Evolutionary conservation across 495 filamentous ascomycete genomes (phyloP), one percentile per base, ranked within the genome.

Genomic region (Penicillium tannophilum): DNA sequence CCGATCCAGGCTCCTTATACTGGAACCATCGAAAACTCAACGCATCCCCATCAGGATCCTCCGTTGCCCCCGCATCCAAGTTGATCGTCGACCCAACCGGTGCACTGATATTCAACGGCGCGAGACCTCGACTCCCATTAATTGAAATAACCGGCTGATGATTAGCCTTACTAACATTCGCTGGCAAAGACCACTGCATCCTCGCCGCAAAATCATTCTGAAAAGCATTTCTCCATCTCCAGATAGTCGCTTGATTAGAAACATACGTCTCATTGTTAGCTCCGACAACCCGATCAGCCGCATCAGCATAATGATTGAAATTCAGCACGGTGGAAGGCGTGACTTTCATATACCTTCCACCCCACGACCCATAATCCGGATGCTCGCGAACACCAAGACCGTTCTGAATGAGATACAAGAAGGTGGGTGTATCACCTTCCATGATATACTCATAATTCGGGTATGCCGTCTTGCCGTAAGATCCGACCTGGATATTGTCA

Each of bases 161-260:
- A 49, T 77, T 79, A 7, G 68, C 71, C 14, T 58, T 60, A 28
- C 47, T 54, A 24, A 69, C 53, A 45, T 73, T 60, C 1, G 58
- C 23, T 5, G 66, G 56, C 1, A 81, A 54, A 3, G 74, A 72
- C 80, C 79, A 83, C 62, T 79, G 72, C 47, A 83, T 79, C 7
- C 80, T 66, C 7, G 79, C 79, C 0, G 78, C 78, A 51, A 83
- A 79, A 56, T 83, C 80, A 54, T 76, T 76, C 61, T 82, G 77
- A 56, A 73, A 79, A 0, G 76, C 76, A 54, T 73, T 66, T n/a
- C 78, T 50, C 80, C 79, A 83, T n/a, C 80, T 65, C 79, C 79
- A 83, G 51, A 80, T 76, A 3, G 79, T 80, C 1, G 79, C 78
- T 16, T 78, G 74, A 56, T 77, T 83, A 24, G 69, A 71, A 6